Conservation (phyloP, 2,329 filamentous ascomycete genomes). For the Capronia coronata region DNA sequence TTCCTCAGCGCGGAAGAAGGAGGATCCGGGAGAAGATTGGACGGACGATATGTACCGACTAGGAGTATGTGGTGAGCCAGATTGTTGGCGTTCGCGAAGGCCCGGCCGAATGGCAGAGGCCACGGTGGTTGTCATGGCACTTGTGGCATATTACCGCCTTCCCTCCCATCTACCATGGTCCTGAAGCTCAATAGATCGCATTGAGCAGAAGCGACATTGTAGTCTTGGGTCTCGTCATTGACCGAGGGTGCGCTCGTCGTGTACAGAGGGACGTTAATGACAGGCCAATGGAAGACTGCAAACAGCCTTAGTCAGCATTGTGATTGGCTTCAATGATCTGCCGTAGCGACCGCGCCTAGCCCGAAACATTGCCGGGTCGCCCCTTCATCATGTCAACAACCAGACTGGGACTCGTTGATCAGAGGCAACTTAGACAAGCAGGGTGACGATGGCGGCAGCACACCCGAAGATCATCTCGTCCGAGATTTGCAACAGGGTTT, state of each 20-base stretch:
- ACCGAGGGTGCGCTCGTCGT: background rate
- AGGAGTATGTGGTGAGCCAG: constrained; percentile 51
- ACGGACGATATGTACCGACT: constrained; percentile 49
- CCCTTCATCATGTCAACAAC: background rate
- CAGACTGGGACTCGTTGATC: background rate
- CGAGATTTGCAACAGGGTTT: background rate
- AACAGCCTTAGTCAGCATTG: background rate
- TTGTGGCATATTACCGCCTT: background rate
- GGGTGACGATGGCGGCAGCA: background rate
- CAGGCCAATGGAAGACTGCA: background rate
- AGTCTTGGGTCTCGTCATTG: background rate
- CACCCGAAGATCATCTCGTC: background rate
- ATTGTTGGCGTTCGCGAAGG: constrained; percentile 22
- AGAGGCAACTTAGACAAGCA: background rate
- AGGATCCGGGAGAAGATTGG: constrained; percentile 52
- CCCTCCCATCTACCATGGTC: background rate
- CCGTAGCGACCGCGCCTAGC: background rate
- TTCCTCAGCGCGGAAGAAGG: constrained; percentile 62
- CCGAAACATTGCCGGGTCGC: background rate
- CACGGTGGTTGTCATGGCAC: constrained; percentile 19
- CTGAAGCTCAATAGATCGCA: background rate
- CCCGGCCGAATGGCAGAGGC: constrained; percentile 25
- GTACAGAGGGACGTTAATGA: background rate
- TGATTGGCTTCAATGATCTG: background rate
- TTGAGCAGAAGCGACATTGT: background rate